Evolutionary conservation across 345 rosid species (phyloP), one percentile per base, ranked within the genome.

Genomic region (Carallia pectinifolia): DNA sequence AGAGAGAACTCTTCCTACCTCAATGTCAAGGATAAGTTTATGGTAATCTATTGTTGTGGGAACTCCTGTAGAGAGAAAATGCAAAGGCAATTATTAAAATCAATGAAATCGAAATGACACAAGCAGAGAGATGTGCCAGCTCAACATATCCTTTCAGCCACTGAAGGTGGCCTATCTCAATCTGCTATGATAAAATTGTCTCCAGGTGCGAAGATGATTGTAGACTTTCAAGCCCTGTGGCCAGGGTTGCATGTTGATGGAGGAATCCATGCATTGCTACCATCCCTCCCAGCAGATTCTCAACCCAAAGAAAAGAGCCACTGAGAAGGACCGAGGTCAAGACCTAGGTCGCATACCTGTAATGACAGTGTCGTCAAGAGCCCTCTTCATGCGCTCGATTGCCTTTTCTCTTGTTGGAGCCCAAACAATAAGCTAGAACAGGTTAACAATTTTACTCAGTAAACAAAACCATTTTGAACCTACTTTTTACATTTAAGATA

Each of bases 391-490:
- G 69, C 97, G 92, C 53, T 90, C 97, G 55, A 92, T 92, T 63
- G 99, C 99, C 81, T 85, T 95, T 76, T 95, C 99, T 81, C 99
- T 85, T 1, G 99, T 92, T 77, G 99, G 97, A 70, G 89, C 99
- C 97, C 97, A 95, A 34, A 95, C 99, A 61, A 95, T 89, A 73
- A 95, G 96, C 99, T 95, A 74, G 74, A 88, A 71, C 7, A 60
- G 62, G 64, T 62, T 66, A 18, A 39, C 67, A 58, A 71, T 33
- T 61, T 64, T 54, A 27, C 9, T 38, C 12, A 50, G 64, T 59
- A 70, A 58, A 52, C n/a, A 75, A 71, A 61, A 71, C 7, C 38
- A 70, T 23, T 33, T 47, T 47, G 38, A 65, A 77, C 59, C 54
- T 48, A 77, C 27, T 10, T 48, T 47, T 53, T n/a, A 44, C 7